These are phyloP conservation scores for Fraxinus latifolia DNA, from an alignment of 305 asterid species.

Conservation along the genomic window DNA sequence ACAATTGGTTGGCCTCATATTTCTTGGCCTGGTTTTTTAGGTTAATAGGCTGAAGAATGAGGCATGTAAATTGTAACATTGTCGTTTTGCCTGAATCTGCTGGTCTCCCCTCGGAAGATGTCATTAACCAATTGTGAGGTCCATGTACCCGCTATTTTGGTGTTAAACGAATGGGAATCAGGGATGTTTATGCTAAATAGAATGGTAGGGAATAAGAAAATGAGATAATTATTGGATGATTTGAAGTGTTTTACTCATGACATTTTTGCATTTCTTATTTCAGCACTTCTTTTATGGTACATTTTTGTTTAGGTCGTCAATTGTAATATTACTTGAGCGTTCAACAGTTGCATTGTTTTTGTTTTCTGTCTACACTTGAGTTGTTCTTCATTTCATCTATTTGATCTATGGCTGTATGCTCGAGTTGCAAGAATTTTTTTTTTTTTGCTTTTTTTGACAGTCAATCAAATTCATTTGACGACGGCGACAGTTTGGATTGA, in stretches of 20 bases:
- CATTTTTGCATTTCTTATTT: neutral
- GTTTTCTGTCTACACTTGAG: neutral
- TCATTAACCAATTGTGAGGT: constrained; percentile 19
- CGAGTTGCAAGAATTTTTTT: neutral
- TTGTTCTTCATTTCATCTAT: neutral
- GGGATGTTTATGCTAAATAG: constrained; percentile 15
- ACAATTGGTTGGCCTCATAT: constrained; percentile 22
- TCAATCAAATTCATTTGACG: neutral
- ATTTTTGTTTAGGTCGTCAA: neutral
- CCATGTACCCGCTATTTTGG: constrained; percentile 20
- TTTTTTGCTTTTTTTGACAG: too few relatives aligned
- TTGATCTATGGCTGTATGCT: neutral
- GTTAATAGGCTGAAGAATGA: constrained; percentile 36
- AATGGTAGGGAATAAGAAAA: constrained; percentile 19
- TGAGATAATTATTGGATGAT: constrained; percentile 24
- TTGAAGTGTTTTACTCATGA: neutral
- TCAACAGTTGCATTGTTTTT: neutral
- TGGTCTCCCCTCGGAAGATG: constrained; percentile 10
- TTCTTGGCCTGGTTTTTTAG: constrained; percentile 31
- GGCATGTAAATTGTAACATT: constrained; percentile 28
- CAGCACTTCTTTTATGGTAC: neutral
- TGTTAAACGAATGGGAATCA: constrained; percentile 9
- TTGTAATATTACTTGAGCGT: neutral
- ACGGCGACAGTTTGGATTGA: neutral
- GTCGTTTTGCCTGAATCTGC: constrained; percentile 1